Conservation (phyloP, 169 alveolate species). For the Plasmodium coatneyi region DNA sequence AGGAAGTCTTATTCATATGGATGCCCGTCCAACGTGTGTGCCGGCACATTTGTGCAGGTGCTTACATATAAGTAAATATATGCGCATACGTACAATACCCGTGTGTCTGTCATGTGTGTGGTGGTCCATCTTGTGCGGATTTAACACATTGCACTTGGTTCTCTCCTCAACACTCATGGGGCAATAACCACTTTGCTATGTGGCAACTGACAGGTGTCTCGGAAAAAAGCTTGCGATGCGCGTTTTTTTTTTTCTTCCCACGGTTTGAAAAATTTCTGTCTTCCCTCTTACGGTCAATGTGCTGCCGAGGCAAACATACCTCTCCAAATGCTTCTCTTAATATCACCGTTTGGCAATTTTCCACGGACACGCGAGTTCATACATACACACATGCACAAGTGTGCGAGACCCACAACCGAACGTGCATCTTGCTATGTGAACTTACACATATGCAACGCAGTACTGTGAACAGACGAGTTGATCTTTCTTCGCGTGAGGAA, state of each 20-base stretch:
- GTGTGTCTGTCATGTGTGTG: background rate
- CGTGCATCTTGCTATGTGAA: background rate
- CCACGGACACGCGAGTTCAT: background rate
- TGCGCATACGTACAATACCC: background rate
- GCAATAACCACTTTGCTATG: background rate
- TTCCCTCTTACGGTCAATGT: background rate
- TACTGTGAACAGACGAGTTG: background rate
- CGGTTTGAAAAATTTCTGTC: background rate
- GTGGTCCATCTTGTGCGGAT: background rate
- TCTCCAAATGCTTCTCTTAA: background rate
- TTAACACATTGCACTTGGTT: background rate
- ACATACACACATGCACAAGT: background rate
- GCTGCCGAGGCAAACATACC: background rate
- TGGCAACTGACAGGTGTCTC: background rate
- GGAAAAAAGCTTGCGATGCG: background rate
- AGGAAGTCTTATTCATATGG: background rate
- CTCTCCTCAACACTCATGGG: background rate
- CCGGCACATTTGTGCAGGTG: background rate
- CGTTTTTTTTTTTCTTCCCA: background rate
- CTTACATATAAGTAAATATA: too few species aligned
- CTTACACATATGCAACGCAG: constrained; percentile 4
- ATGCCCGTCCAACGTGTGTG: background rate
- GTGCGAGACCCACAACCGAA: background rate
- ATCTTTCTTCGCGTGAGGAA: background rate
- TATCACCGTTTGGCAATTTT: background rate